Base-by-base conservation (phyloP, 441 rosid species). In the Geranium incanum region DNA sequence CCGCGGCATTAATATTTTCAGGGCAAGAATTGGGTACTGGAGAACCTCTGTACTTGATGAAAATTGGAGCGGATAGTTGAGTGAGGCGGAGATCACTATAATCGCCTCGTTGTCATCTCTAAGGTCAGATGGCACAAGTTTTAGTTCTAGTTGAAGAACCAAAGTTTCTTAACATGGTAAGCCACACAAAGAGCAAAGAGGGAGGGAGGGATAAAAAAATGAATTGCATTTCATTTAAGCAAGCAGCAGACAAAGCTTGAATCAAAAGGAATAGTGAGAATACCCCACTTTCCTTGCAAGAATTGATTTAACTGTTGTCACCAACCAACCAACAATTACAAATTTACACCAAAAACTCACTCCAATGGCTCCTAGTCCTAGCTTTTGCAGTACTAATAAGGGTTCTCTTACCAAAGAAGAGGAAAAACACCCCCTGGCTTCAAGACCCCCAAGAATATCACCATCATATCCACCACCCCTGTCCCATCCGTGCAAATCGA, bases 391-490 rank as follows among this genome's bases (percentile, higher is more conserved):
- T 80, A 79, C 33, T 28, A 28, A 28, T 28, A 28, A 28, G 68
- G 83, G 84, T 70, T 82, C 87, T 71, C 82, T 82, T 68, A 82
- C 87, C 92, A 77, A 78, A 77, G 82, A 74, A 69, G 72, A 75
- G 78, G 76, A 83, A 80, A 78, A 68, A 48, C 52, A 13, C 76
- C 78, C 78, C 78, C 60, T 5, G 23, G 80, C 84, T 85, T 62
- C 3, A 79, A 80, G 89, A 86, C 81, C 85, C 88, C 74, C 82
- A 88, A 84, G 88, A 88, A 86, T 84, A 63, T 23, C 72, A 9
- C 19, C 66, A 52, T 15, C 7, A 1, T 23, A 57, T 28, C 33
- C 33, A 28, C 33, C 33, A 28, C 33, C 33, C 33, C 33, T 28
- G 1, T 28, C 67, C 72, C 84, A 72, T 71, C 72, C 55, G 87